A percentile compares a stretch with the other conserved stretches of the same genome.
These are phyloP conservation scores for Diaporthe citri DNA, from an alignment of 2,329 filamentous ascomycete species.

Conservation along the genomic window DNA sequence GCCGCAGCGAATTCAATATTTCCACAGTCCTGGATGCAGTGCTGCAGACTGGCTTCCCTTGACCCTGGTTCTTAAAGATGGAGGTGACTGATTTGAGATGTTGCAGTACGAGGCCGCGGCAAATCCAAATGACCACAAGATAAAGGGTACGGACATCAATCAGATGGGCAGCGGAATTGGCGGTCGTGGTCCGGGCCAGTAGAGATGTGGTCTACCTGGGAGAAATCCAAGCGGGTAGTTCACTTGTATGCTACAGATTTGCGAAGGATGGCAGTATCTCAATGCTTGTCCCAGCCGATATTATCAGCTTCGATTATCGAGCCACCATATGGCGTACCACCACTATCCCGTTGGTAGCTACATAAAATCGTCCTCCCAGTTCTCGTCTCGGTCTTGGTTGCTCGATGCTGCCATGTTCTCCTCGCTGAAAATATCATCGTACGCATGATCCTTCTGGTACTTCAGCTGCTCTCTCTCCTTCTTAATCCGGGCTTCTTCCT, in stretches of 20 bases:
- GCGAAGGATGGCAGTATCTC: background rate
- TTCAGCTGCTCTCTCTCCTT: slow-evolving; percentile 91
- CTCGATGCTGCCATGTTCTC: slow-evolving; percentile 82
- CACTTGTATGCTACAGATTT: background rate
- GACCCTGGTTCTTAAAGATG: rapidly evolving
- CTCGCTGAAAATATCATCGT: slow-evolving; percentile 90
- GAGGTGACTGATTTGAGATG: background rate
- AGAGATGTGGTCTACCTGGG: slow-evolving; percentile 7
- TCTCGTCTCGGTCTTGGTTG: slow-evolving; percentile 84
- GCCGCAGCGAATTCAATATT: background rate
- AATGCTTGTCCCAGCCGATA: background rate
- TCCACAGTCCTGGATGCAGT: background rate
- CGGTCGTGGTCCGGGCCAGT: slow-evolving; percentile 53
- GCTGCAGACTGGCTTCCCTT: background rate
- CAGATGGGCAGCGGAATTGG: slow-evolving; percentile 69
- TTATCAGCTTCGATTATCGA: background rate
- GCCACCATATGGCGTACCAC: background rate
- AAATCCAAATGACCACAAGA: slow-evolving; percentile 87
- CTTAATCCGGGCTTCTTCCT: slow-evolving; percentile 79
- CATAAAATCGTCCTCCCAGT: slow-evolving; percentile 96
- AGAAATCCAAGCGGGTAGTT: background rate
- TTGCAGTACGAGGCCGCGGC: slow-evolving; percentile 87
- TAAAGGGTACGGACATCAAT: slow-evolving; percentile 69
- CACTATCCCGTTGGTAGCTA: slow-evolving; percentile 55
- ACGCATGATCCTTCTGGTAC: slow-evolving; percentile 97